These are phyloP conservation scores for Auriculariales sp. DNA, from an alignment of 768 basidiomycete species.

Conservation along the genomic window DNA sequence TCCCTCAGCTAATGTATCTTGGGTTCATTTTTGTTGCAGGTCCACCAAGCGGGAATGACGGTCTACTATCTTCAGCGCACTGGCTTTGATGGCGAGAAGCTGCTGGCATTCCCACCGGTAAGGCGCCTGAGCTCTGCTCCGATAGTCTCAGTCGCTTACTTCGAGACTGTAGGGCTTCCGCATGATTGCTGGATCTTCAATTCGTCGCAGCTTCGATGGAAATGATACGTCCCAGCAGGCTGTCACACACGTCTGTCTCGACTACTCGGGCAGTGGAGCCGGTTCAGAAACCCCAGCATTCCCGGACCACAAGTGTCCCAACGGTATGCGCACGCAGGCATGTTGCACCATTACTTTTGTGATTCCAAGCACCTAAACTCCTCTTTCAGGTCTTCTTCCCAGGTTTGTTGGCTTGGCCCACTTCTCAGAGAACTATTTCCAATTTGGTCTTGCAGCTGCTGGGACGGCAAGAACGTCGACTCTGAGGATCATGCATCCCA, in stretches of 20 bases:
- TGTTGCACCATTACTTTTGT: no score
- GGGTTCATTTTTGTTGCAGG: neutral
- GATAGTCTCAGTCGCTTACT: neutral
- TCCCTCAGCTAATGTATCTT: neutral
- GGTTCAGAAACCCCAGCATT: conserved; percentile 10
- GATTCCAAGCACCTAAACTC: no score
- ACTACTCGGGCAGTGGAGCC: conserved; percentile 18
- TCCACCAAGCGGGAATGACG: neutral
- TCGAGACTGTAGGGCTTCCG: conserved; percentile 5
- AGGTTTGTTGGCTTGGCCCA: neutral
- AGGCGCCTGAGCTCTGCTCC: neutral
- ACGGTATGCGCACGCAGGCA: conserved; percentile 17
- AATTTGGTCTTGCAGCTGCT: conserved; percentile 13
- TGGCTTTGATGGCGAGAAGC: neutral
- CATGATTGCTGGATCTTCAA: conserved; percentile 33
- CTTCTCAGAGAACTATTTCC: neutral
- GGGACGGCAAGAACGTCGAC: conserved; percentile 26
- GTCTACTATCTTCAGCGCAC: neutral
- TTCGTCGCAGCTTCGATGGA: conserved; percentile 31
- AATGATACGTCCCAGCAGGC: conserved; percentile 19
- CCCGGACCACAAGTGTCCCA: conserved; percentile 11
- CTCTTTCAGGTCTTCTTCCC: conserved; percentile 21
- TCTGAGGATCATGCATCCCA: conserved; percentile 24
- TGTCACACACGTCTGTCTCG: conserved; percentile 29
- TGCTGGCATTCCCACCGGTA: neutral